A percentile compares a stretch with the other conserved stretches of the same genome.
These are phyloP conservation scores for Urochloa ruziziensis DNA, from an alignment of 176 grass and related monocot genomes.

Conservation along the genomic window DNA sequence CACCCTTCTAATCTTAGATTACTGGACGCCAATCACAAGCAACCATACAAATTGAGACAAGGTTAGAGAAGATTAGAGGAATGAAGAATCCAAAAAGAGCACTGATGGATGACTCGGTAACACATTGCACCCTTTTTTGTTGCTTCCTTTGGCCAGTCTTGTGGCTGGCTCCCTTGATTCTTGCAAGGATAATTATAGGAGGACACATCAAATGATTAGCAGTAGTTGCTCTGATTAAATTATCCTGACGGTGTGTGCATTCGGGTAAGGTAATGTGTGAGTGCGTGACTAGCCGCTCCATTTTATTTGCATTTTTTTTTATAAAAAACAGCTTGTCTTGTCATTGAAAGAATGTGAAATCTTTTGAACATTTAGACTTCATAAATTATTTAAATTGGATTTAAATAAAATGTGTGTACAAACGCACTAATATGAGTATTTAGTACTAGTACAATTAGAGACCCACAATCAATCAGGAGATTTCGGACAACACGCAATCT, in stretches of 20 bases:
- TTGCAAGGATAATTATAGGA: background rate
- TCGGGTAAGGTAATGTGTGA: no score
- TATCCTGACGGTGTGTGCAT: background rate
- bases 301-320: slow-evolving; percentile 8
- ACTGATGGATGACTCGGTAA: background rate
- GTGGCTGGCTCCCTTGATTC: slow-evolving; percentile 22
- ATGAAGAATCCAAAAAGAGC: background rate
- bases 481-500: background rate
- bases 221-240: background rate
- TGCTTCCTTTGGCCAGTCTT: background rate
- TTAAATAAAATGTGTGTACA: background rate
- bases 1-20: background rate
- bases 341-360: slow-evolving; percentile 4
- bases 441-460: background rate
- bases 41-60: background rate
- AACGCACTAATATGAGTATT: background rate
- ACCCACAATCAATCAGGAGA: background rate
- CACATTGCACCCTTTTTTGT: background rate
- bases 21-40: background rate
- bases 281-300: background rate
- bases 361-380: background rate
- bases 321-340: no score
- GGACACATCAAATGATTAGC: background rate
- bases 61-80: background rate
- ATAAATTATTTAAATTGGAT: background rate